These are phyloP conservation scores for Rhytidhysteron rufulum DNA, from an alignment of 2,329 filamentous ascomycete genomes.

Conservation along the genomic window DNA sequence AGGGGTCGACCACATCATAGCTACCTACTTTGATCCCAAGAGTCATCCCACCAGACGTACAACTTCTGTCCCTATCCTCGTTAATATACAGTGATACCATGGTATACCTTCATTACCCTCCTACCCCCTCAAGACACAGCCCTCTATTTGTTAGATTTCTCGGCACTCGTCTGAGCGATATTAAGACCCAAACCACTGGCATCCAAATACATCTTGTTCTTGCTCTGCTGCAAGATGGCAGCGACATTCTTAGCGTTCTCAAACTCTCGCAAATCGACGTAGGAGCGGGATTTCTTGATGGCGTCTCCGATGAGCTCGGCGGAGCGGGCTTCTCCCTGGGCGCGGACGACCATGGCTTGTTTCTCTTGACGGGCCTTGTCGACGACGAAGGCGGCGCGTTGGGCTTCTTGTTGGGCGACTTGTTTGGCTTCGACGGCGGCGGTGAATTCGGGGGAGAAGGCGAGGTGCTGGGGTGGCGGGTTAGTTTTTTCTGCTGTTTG, in stretches of 20 bases:
- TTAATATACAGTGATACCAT: no score
- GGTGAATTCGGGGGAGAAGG: constrained; percentile 67
- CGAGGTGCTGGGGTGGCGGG: constrained; percentile 51
- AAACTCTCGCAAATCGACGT: constrained; percentile 95
- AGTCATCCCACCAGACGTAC: no score
- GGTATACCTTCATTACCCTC: background rate
- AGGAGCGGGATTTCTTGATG: constrained; percentile 98
- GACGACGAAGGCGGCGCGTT: constrained; percentile 93
- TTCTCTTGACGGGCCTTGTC: constrained; percentile 99
- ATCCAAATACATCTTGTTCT: constrained; percentile 93
- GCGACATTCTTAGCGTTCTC: constrained; percentile 93
- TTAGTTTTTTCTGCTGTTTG: constrained; percentile 4
- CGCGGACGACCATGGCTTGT: constrained; percentile 96
- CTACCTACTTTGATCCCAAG: no score
- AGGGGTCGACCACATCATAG: no score
- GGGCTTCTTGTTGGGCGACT: constrained; percentile 82
- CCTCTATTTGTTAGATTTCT: constrained; percentile 28
- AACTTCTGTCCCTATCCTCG: no score
- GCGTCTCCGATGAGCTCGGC: constrained; percentile 97
- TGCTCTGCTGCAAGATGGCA: constrained; percentile 78
- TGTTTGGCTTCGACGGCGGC: constrained; percentile 68
- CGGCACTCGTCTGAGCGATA: constrained; percentile 52
- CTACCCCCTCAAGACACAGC: background rate
- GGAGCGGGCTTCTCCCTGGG: constrained; percentile 97
- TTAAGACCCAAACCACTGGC: constrained; percentile 88